Percentiles rank a stretch among this genome's conserved stretches.
These are phyloP conservation scores for Pichia sorboxylosa DNA, from an alignment of 1,139 yeast genomes.

Conservation along the genomic window DNA sequence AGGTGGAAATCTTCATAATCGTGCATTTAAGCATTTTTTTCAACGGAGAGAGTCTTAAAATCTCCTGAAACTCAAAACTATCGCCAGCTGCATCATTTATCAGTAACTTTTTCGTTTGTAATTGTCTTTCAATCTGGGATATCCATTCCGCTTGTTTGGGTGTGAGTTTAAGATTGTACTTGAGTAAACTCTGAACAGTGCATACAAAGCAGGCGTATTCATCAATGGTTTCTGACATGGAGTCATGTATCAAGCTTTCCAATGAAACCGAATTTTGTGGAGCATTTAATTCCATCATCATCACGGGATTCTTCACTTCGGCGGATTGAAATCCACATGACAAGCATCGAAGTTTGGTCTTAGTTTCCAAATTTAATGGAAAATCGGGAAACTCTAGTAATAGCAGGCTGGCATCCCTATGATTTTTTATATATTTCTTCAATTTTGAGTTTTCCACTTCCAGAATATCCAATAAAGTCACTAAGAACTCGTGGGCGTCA, in stretches of 20 bases:
- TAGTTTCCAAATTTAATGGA: conserved; percentile 62
- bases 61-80: conserved; percentile 28
- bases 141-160: conserved; percentile 17
- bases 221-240: conserved; percentile 58
- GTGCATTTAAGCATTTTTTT: too few species aligned
- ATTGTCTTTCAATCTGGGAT: conserved; percentile 1
- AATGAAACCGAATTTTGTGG: conserved; percentile 48
- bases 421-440: conserved; percentile 23
- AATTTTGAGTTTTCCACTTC: conserved; percentile 50
- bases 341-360: conserved; percentile 59
- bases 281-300: conserved; percentile 62
- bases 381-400: conserved; percentile 38
- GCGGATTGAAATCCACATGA: conserved; percentile 55
- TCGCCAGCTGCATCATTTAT: conserved; percentile 52
- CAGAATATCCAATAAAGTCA: conserved; percentile 65
- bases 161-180: conserved; percentile 5
- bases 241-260: conserved; percentile 43
- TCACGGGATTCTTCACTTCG: conserved; percentile 49
- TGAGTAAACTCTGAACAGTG: conserved; percentile 12
- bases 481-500: conserved; percentile 89
- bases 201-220: conserved; percentile 76
- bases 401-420: not conserved
- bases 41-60: conserved; percentile 31
- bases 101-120: conserved; percentile 24
- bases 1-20: conserved; percentile 52